Base-by-base conservation (phyloP, 2,329 filamentous ascomycete genomes). In the Colletotrichum spaethianum region DNA sequence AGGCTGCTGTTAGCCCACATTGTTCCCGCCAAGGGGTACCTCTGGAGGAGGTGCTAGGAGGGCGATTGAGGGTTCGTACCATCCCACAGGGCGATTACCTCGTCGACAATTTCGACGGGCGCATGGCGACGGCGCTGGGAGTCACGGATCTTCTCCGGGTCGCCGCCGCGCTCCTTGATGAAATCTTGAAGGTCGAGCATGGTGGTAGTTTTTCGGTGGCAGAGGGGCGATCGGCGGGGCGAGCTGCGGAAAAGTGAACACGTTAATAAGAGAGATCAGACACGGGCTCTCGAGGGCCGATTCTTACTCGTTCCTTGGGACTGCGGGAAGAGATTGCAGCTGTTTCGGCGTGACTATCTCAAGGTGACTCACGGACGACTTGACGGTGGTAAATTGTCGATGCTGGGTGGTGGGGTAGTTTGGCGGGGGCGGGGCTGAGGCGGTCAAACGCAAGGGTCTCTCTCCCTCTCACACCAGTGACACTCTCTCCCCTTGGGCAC, bases 61-160 rank as follows among this genome's bases (percentile, higher is more conserved):
- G 7, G 52, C 20, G 50, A 31, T 14, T 28, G 28, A 31, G 46
- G 31, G 1, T 40, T 36, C 66, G 60, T 72, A 72, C 70, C 70
- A 18, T 72, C 70, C 81, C 93, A 98, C 80, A 97, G 86, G 28
- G 88, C 88, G 80, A 98, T 96, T 73, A 98, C 91, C 84, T 97
- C 93, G 85, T 99, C 96, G 33, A 99, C 96, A 59, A 93, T 87
- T 80, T 94, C 93, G 79, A 95, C 93, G 18, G 92, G 88, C 60
- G 94, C 95, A 86, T 91, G 90, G 77, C 96, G 92, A 80, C 91
- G 92, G 77, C 93, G 90, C 84, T 99, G 96, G 75, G 93, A 96
- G 83, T 98, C 94, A 82, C 93, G 93, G 83, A 99, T 96, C 85
- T 92, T 92, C 80, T 97, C 93, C 20, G 95, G 94, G 84, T 98